Percentiles rank a stretch among this genome's conserved stretches.
Evolutionary conservation across 208 protist genomes (phyloP).

Genomic region (Leishmania tarentolae): DNA sequence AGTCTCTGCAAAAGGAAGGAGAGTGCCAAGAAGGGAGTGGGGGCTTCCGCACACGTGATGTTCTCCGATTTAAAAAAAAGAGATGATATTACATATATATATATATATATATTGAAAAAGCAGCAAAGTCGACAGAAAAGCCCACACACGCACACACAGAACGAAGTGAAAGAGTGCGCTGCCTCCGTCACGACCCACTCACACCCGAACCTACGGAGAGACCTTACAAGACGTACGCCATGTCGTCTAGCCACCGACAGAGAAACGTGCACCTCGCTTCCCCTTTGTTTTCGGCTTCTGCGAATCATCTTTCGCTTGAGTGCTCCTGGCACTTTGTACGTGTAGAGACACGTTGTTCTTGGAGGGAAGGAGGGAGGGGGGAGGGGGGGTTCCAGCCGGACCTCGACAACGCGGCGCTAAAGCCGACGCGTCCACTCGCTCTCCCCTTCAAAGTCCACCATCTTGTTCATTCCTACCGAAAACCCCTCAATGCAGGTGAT

Average conservation of each 20-base stretch:
- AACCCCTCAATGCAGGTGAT: conserved; percentile 72
- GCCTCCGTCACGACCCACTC: background rate
- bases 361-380: background rate
- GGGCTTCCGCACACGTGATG: background rate
- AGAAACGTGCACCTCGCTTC: background rate
- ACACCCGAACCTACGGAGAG: background rate
- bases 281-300: background rate
- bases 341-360: background rate
- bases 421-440: conserved; percentile 47
- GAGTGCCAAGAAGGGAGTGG: background rate
- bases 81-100: background rate
- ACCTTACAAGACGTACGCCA: background rate
- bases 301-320: background rate
- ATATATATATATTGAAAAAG: background rate
- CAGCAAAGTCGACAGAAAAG: background rate
- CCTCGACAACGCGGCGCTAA: conserved; percentile 2
- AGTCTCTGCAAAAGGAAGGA: background rate
- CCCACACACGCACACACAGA: conserved; percentile 3
- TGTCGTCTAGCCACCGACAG: background rate
- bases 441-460: conserved; percentile 68
- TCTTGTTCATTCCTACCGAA: conserved; percentile 78
- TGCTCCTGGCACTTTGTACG: background rate
- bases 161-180: background rate
- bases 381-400: background rate
- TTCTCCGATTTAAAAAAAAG: background rate